Evolutionary conservation across 495 filamentous ascomycete genomes (phyloP).

Genomic region (Staphylotrichum tortipilum): DNA sequence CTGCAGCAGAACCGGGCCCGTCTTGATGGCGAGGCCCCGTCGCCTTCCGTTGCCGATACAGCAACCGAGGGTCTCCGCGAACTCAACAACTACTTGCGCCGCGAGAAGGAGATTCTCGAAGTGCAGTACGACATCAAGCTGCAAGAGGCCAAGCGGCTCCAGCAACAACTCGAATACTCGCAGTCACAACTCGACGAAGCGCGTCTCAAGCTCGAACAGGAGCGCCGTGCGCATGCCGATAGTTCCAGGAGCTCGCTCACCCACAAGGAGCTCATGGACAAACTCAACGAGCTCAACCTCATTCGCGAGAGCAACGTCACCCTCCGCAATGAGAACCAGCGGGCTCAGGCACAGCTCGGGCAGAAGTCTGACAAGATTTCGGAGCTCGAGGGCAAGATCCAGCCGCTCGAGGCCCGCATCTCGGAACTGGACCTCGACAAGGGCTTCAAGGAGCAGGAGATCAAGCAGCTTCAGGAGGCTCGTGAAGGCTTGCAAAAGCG

Average conservation of each 20-base stretch:
- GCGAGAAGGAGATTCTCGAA: conserved; percentile 95
- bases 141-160: conserved; percentile 76
- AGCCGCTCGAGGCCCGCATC: conserved; percentile 71
- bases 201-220: conserved; percentile 76
- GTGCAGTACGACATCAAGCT: conserved; percentile 83
- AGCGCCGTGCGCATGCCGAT: conserved; percentile 68
- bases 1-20: conserved; percentile 64
- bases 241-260: conserved; percentile 58
- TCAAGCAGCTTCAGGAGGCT: conserved; percentile 75
- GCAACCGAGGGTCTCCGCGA: conserved; percentile 72
- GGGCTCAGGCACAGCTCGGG: conserved; percentile 61
- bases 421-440: conserved; percentile 71
- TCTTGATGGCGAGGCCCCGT: conserved; percentile 36
- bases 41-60: conserved; percentile 33
- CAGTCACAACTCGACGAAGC: conserved; percentile 80
- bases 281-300: conserved; percentile 86
- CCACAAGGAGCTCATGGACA: conserved; percentile 85
- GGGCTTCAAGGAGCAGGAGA: conserved; percentile 72
- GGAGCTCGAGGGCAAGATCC: conserved; percentile 63
- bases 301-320: conserved; percentile 89
- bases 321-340: conserved; percentile 73
- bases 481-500: conserved; percentile 88
- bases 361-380: conserved; percentile 67
- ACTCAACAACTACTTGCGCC: conserved; percentile 80
- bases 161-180: conserved; percentile 81